These are phyloP conservation scores for Aspergillus persii DNA, from an alignment of 2,329 filamentous ascomycete genomes.

Conservation along the genomic window DNA sequence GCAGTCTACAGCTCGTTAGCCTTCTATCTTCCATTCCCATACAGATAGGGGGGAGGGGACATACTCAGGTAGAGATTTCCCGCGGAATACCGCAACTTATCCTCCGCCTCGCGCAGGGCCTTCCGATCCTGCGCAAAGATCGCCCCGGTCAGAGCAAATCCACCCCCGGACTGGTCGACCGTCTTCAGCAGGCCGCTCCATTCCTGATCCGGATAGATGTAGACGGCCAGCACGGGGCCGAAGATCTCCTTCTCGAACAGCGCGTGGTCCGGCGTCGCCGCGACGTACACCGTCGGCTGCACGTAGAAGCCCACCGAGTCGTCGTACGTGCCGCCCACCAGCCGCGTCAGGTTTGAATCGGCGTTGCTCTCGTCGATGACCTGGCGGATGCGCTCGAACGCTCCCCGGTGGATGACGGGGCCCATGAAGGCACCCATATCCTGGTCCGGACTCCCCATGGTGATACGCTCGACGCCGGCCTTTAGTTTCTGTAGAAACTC, in stretches of 20 bases:
- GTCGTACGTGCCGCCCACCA: conserved; percentile 74
- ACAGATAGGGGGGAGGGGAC: neutral
- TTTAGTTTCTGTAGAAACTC: conserved; percentile 66
- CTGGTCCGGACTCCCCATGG: conserved; percentile 53
- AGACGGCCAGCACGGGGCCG: conserved; percentile 68
- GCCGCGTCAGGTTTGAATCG: conserved; percentile 65
- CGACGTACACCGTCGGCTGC: conserved; percentile 75
- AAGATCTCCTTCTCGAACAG: conserved; percentile 77
- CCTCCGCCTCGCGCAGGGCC: conserved; percentile 36
- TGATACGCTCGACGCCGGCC: conserved; percentile 64
- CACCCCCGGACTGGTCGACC: conserved; percentile 33
- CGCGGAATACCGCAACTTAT: conserved; percentile 37
- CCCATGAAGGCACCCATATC: conserved; percentile 67
- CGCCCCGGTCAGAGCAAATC: conserved; percentile 39
- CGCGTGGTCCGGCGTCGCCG: conserved; percentile 66
- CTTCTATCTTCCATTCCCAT: neutral
- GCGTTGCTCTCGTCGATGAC: conserved; percentile 75
- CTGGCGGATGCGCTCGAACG: conserved; percentile 73
- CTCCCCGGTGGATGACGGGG: conserved; percentile 75
- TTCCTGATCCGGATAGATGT: conserved; percentile 73
- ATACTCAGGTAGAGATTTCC: conserved; percentile 45
- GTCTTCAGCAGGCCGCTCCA: conserved; percentile 57
- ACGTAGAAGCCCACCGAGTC: conserved; percentile 74
- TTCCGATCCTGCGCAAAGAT: conserved; percentile 40
- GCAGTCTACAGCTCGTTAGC: conserved; percentile 23